Base-by-base conservation (phyloP, 1,284 basidiomycete genomes). In the Cystobasidium pallidum region DNA sequence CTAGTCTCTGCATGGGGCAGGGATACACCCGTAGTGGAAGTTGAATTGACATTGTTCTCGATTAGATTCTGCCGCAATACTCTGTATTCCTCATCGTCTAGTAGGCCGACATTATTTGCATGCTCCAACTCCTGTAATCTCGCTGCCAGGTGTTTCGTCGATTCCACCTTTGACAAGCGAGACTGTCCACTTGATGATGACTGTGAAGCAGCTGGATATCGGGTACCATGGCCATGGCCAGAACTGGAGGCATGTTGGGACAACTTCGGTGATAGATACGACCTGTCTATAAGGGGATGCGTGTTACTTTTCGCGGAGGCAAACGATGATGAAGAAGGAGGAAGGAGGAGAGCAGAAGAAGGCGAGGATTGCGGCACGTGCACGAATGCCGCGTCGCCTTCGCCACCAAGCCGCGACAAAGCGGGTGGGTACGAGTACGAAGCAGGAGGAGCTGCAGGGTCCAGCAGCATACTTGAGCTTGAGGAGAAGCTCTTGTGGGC, bases 61-160 rank as follows among this genome's bases (percentile, higher is more conserved):
- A 79, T 78, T 7, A 76, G 34, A 49, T 73, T 67, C 24, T 47
- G 43, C 26, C 77, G 64, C 11, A 79, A 57, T 24, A 75, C 58
- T 1, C 78, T 61, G 55, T 79, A 79, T 51, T 78, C 77, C 17
- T 78, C 75, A 28, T 78, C 78, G 41, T 77, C 77, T 2, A 79
- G 61, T 21, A 79, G 51, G 0, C 78, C 78, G 26, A 78, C 76
- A 1, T 70, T 73, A 28, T 78, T 70, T 11, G 77, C 75, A 30
- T 71, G 68, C 6, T 76, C 73, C 6, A 79, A 74, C 63, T 78
- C 77, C 57, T 77, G 75, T 34, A 79, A 51, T 13, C 76, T 26
- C 15, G 55, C 54, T 10, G 77, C 77, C 17, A 78, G 74, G 4
- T 52, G 34, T 57, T 73, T 59, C 17, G 39, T 30, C 26, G 49